Conservation (phyloP, 768 basidiomycete species). For the Chalciporus piperatus region DNA sequence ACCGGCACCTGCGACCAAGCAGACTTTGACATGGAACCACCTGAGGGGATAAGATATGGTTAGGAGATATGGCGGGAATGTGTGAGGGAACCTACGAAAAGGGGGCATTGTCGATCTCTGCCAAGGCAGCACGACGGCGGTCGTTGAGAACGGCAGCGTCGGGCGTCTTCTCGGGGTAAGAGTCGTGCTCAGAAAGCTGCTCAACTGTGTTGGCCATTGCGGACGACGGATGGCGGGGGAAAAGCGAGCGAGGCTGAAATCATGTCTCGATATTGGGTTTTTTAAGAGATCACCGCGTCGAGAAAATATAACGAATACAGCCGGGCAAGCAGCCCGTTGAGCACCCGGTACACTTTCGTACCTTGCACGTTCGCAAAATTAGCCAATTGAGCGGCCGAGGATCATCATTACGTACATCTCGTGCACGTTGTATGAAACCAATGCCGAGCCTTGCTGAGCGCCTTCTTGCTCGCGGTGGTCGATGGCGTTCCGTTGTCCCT, state of each 20-base stretch:
- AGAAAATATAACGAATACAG: no score
- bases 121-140: slow-evolving; percentile 74
- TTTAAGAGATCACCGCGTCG: slow-evolving; percentile 6
- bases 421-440: no score
- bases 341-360: slow-evolving; percentile 3
- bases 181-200: slow-evolving; percentile 28
- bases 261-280: not conserved
- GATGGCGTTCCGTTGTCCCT: no score
- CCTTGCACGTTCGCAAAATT: slow-evolving; percentile 30
- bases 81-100: slow-evolving; percentile 59
- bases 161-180: slow-evolving; percentile 29
- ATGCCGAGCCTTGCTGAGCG: no score
- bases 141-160: slow-evolving; percentile 53
- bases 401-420: no score
- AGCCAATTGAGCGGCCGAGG: no score
- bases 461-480: no score
- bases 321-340: no score
- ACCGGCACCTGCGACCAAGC: slow-evolving; percentile 70
- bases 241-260: not conserved
- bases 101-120: slow-evolving; percentile 82
- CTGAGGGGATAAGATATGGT: slow-evolving; percentile 31
- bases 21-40: slow-evolving; percentile 84
- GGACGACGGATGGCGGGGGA: not conserved
- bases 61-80: not conserved
- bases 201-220: slow-evolving; percentile 23